phyloP scores from a whole-genome alignment of 2,329 filamentous ascomycete species.

The Talaromyces sp. region DNA sequence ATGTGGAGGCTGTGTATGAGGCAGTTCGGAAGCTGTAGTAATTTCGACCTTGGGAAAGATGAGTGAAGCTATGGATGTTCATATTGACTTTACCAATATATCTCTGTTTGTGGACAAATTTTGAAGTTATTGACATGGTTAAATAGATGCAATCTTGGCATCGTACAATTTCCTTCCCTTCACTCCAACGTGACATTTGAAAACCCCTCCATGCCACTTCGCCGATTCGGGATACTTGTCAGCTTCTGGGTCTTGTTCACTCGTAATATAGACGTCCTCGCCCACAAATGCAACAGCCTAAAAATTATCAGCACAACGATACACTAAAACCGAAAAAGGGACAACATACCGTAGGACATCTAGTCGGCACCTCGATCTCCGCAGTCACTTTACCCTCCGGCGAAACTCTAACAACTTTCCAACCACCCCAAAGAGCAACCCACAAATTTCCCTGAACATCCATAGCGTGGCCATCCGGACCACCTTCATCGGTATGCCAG shows the following conservation, averaged over 20 bases:
- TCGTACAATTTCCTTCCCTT: constrained; percentile 13
- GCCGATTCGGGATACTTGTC: constrained; percentile 16
- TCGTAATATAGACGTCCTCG: constrained; percentile 18
- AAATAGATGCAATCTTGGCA: constrained; percentile 10
- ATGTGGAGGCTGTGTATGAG: constrained; percentile 34
- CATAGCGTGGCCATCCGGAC: constrained; percentile 75
- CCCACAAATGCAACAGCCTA: constrained; percentile 17
- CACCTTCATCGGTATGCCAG: constrained; percentile 54
- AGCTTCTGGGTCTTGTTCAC: constrained; percentile 16
- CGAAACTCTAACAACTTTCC: constrained; percentile 67
- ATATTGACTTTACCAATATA: background rate
- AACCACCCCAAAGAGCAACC: constrained; percentile 73
- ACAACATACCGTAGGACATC: constrained; percentile 17
- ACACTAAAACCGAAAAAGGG: background rate
- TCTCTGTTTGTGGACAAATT: background rate
- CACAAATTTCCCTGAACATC: constrained; percentile 76
- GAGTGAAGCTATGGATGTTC: background rate
- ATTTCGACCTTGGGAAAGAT: background rate
- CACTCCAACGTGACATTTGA: constrained; percentile 19
- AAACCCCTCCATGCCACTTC: constrained; percentile 16
- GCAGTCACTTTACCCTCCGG: constrained; percentile 65
- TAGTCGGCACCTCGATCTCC: constrained; percentile 67
- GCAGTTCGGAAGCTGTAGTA: constrained; percentile 12
- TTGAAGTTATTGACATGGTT: background rate
- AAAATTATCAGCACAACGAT: background rate